Evolutionary conservation across 139 green algal genomes (phyloP).

Genomic region (Closterium sp.): DNA sequence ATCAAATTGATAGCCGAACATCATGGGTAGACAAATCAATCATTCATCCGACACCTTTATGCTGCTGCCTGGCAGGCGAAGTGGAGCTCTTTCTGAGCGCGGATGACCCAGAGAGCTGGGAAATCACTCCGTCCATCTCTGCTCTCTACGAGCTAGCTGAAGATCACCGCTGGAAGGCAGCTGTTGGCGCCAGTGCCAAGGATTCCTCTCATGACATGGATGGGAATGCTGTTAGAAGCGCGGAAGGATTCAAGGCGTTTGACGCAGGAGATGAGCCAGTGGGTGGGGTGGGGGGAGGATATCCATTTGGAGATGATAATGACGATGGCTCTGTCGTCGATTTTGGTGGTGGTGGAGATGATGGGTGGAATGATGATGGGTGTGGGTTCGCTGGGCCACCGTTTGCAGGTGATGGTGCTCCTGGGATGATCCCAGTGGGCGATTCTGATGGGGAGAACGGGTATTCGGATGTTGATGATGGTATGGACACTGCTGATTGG

Average conservation of each 20-base stretch:
- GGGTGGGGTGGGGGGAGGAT: background rate
- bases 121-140: background rate
- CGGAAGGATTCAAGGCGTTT: background rate
- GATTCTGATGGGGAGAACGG: conserved; percentile 10
- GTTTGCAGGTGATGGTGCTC: background rate
- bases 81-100: background rate
- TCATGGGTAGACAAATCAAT: too few relatives aligned
- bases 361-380: background rate
- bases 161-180: background rate
- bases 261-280: background rate
- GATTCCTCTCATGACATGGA: background rate
- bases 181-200: background rate
- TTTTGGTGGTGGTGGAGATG: background rate
- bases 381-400: background rate
- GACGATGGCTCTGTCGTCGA: conserved; percentile 2
- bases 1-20: too few relatives aligned
- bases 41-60: background rate
- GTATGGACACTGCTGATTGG: background rate
- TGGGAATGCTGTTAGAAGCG: background rate
- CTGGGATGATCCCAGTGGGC: background rate
- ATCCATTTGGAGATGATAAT: background rate
- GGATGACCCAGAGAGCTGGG: background rate
- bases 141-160: background rate
- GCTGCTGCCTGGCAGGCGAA: background rate
- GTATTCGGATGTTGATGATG: background rate